These are phyloP conservation scores for Penicillium brevicompactum DNA, from an alignment of 2,329 filamentous ascomycete genomes.

Conservation along the genomic window DNA sequence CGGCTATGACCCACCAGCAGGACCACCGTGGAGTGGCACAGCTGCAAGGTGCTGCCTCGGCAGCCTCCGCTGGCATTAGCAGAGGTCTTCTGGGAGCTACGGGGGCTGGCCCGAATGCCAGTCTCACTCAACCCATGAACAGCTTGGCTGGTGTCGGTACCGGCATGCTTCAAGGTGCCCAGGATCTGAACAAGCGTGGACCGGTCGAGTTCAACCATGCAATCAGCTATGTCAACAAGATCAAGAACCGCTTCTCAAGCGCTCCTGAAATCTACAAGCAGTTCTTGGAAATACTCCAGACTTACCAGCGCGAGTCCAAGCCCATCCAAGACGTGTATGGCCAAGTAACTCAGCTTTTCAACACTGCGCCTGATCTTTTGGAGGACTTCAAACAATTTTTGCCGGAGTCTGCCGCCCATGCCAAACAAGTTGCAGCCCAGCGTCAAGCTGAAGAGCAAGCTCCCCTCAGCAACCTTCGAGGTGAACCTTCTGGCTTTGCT, in stretches of 20 bases:
- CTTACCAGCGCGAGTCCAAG: slow-evolving; percentile 96
- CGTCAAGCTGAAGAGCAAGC: slow-evolving; percentile 69
- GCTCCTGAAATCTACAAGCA: slow-evolving; percentile 99
- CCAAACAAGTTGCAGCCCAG: slow-evolving; percentile 61
- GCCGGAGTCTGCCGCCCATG: slow-evolving; percentile 79
- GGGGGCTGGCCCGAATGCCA: slow-evolving; percentile 46
- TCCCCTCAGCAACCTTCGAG: slow-evolving; percentile 65
- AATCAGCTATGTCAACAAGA: slow-evolving; percentile 99
- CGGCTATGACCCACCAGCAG: slow-evolving; percentile 59
- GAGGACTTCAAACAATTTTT: slow-evolving; percentile 99
- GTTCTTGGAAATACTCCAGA: slow-evolving; percentile 96
- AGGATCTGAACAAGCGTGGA: slow-evolving; percentile 76
- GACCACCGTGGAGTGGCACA: slow-evolving; percentile 68
- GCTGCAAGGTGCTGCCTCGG: slow-evolving; percentile 65
- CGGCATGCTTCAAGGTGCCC: slow-evolving; percentile 59
- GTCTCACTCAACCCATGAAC: slow-evolving; percentile 56
- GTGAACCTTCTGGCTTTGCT: slow-evolving; percentile 51
- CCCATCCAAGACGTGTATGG: slow-evolving; percentile 98
- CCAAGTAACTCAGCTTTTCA: slow-evolving; percentile 93
- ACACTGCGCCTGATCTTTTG: slow-evolving; percentile 86
- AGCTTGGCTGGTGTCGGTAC: slow-evolving; percentile 63
- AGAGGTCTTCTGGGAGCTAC: slow-evolving; percentile 54
- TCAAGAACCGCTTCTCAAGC: slow-evolving; percentile 98
- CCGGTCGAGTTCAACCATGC: slow-evolving; percentile 99
- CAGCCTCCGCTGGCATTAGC: slow-evolving; percentile 53